These are phyloP conservation scores for Rhynchosporium graminicola DNA, from an alignment of 2,329 filamentous ascomycete genomes.

Conservation along the genomic window DNA sequence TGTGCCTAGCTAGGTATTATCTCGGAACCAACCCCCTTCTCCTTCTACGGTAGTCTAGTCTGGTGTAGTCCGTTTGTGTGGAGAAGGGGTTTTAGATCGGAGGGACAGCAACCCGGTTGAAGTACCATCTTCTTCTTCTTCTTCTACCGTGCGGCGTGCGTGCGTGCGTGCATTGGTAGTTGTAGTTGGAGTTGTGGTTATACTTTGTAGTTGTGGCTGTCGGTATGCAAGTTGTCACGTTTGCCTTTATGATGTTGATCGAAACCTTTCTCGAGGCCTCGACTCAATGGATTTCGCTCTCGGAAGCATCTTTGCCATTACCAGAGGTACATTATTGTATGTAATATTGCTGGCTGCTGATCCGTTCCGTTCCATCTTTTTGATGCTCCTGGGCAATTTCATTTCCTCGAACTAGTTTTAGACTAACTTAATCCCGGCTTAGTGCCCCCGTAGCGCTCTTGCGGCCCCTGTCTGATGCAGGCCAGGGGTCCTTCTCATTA, in stretches of 20 bases:
- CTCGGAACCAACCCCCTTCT: not conserved
- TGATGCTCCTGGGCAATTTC: not conserved
- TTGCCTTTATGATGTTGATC: too few species aligned
- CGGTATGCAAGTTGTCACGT: too few species aligned
- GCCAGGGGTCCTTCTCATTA: not conserved
- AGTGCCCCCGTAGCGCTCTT: not conserved
- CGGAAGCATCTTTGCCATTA: too few species aligned
- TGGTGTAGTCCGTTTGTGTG: not conserved
- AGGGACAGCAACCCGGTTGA: not conserved
- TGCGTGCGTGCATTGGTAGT: too few species aligned
- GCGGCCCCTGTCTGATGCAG: not conserved
- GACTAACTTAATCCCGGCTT: not conserved
- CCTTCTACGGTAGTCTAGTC: too few species aligned
- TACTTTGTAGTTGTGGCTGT: too few species aligned
- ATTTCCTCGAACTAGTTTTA: constrained; percentile 11
- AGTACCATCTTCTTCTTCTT: too few species aligned
- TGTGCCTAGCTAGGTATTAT: not conserved
- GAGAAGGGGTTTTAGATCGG: constrained; percentile 4
- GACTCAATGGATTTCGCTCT: too few species aligned
- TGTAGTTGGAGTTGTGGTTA: too few species aligned
- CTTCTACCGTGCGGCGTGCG: too few species aligned
- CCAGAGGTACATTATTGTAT: too few species aligned
- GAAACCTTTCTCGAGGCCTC: too few species aligned
- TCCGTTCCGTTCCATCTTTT: not conserved
- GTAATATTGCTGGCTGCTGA: constrained; percentile 2